A percentile compares a stretch with the other conserved stretches of the same genome.
Conservation (phyloP, 805 yeast genomes). For the Wickerhamomyces alni region DNA sequence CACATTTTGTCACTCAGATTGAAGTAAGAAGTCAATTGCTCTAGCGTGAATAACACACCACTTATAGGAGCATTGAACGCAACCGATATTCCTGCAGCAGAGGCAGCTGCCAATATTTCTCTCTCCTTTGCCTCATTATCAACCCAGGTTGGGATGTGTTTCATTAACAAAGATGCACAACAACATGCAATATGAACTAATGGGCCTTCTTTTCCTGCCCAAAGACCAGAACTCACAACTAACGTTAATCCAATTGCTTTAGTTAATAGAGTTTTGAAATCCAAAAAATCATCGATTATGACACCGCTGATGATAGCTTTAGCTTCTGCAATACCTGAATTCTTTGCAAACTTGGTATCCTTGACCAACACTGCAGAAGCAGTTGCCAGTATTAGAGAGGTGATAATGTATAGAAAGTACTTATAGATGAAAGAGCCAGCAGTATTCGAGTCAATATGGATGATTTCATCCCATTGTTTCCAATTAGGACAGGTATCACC, state of each 20-base stretch:
- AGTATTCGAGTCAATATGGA: slow-evolving; percentile 17
- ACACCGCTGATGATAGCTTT: slow-evolving; percentile 65
- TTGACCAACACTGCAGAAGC: slow-evolving; percentile 27
- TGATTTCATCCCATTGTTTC: slow-evolving; percentile 27
- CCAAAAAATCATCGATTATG: slow-evolving; percentile 46
- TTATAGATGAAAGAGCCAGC: slow-evolving; percentile 26
- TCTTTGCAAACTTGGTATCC: slow-evolving; percentile 33
- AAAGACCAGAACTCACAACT: slow-evolving; percentile 69
- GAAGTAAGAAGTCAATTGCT: slow-evolving; percentile 59
- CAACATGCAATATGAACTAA: slow-evolving; percentile 74
- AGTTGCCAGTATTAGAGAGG: slow-evolving; percentile 33
- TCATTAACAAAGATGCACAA: slow-evolving; percentile 36
- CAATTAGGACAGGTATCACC: slow-evolving; percentile 29
- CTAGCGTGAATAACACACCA: slow-evolving; percentile 75
- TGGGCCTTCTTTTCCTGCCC: slow-evolving; percentile 88
- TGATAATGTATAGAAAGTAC: slow-evolving; percentile 30
- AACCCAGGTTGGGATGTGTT: slow-evolving; percentile 23
- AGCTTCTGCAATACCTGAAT: slow-evolving; percentile 71
- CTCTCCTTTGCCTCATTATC: slow-evolving; percentile 55
- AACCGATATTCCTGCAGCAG: slow-evolving; percentile 79
- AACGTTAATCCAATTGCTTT: slow-evolving; percentile 56
- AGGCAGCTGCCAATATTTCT: slow-evolving; percentile 65
- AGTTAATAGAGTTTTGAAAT: slow-evolving; percentile 41
- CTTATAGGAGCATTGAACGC: slow-evolving; percentile 88
- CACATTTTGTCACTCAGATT: slow-evolving; percentile 65